These are phyloP conservation scores for Leccinum olivaceopallidum DNA, from an alignment of 768 basidiomycete genomes.

Conservation along the genomic window DNA sequence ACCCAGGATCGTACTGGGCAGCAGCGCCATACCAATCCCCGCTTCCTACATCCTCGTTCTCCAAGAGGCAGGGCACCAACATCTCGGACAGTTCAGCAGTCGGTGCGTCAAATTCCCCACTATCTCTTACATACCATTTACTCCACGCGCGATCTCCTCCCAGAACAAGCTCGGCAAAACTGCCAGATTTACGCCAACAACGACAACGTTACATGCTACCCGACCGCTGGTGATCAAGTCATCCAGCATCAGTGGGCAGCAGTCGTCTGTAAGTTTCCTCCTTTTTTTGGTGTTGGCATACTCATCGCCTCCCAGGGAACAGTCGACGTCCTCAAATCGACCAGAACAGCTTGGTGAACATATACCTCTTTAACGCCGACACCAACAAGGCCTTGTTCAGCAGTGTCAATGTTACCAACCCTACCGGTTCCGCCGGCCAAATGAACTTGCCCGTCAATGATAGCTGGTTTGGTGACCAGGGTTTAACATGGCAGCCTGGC, in stretches of 20 bases:
- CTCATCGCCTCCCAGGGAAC: constrained; percentile 58
- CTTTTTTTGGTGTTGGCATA: constrained; percentile 11
- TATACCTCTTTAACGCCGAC: constrained; percentile 79
- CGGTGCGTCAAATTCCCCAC: constrained; percentile 25
- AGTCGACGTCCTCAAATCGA: constrained; percentile 64
- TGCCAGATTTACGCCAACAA: constrained; percentile 68
- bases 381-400: constrained; percentile 51
- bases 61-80: constrained; percentile 25
- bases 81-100: constrained; percentile 29
- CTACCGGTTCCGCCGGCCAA: constrained; percentile 55
- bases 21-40: constrained; percentile 33
- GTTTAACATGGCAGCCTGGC: constrained; percentile 46
- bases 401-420: constrained; percentile 46
- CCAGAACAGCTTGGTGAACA: constrained; percentile 63
- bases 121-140: constrained; percentile 13
- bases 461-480: constrained; percentile 66
- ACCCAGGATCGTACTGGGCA: constrained; percentile 35
- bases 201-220: constrained; percentile 76
- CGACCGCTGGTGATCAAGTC: constrained; percentile 52
- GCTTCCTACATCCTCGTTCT: constrained; percentile 7
- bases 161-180: constrained; percentile 41
- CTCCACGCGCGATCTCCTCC: constrained; percentile 5
- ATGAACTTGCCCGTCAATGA: constrained; percentile 65
- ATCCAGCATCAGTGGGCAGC: constrained; percentile 75
- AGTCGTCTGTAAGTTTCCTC: constrained; percentile 69